Evolutionary conservation across 2,329 filamentous ascomycete genomes (phyloP), one percentile per base, ranked within the genome.

Genomic region (Ceratocystis harringtonii): DNA sequence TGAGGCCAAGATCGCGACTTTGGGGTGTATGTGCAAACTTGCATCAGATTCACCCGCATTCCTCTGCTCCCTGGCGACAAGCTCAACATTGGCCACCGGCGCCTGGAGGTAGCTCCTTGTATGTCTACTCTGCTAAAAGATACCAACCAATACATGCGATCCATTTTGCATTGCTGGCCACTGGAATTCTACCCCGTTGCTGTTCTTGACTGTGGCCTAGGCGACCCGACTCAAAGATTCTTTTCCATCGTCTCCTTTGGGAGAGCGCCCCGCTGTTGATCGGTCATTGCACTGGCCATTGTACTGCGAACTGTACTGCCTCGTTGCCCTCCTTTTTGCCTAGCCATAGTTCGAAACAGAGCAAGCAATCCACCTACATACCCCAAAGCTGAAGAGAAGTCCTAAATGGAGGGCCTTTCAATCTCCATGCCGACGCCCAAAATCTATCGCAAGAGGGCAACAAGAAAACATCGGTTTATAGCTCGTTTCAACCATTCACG

Each of bases 171-270:
- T 10, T 25, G 15, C 12, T 44, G 10, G 7, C 41, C 28, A 48
- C 61, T 62, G 61, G 61, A 62, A 62, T 62, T 62, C 61, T 30
- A 62, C 22, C 61, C 22, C 61, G 61, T 48, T 62, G 55, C 28
- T 58, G 55, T 36, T 58, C 25, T 58, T 58, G 28, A 58, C 55
- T 44, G 61, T 62, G 61, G 30, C 41, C 61, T 45, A 62, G 61
- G 41, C 61, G 61, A 62, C 61, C 36, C 55, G 55, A 58, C 28
- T 41, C 25, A 3, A 58, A 58, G 55, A 58, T 58, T 58, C 55
- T 58, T 36, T 28, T 57, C 36, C 36, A 41, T 41, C 48, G 5
- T 50, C 48, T 52, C 55, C 55, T 32, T 58, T 58, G 28, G 55
- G 55, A 57, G 55, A 30, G 28, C 55, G 55, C 55, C 55, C 55